These are phyloP conservation scores for Seiridium unicorne DNA, from an alignment of 2,329 filamentous ascomycete species.

Conservation along the genomic window DNA sequence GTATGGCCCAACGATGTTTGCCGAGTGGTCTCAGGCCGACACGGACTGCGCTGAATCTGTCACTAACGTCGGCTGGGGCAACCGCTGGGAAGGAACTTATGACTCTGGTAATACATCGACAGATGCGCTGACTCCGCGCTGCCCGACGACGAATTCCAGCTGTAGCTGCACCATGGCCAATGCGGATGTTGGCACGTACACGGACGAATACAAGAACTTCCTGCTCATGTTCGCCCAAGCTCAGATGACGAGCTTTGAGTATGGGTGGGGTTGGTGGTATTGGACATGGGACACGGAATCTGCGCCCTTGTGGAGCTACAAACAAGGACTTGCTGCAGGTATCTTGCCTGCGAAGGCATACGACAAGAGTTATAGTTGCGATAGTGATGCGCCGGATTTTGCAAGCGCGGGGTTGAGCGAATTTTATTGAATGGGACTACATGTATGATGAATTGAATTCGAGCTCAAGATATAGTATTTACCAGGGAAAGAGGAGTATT, in stretches of 20 bases:
- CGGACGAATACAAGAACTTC: slow-evolving; percentile 76
- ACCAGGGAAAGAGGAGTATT: too few relatives aligned
- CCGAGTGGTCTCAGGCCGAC: slow-evolving; percentile 97
- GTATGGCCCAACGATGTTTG: slow-evolving; percentile 91
- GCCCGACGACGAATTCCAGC: slow-evolving; percentile 61
- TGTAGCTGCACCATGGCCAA: slow-evolving; percentile 80
- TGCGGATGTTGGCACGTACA: slow-evolving; percentile 67
- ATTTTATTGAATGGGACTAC: slow-evolving; percentile 17
- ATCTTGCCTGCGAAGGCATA: slow-evolving; percentile 78
- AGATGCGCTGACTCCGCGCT: slow-evolving; percentile 68
- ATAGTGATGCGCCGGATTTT: slow-evolving; percentile 54
- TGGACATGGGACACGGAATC: slow-evolving; percentile 97
- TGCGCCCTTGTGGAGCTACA: slow-evolving; percentile 89
- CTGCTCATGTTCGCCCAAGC: slow-evolving; percentile 88
- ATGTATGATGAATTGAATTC: background rate
- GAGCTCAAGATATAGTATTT: too few relatives aligned
- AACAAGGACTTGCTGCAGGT: slow-evolving; percentile 72
- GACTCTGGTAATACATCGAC: slow-evolving; percentile 62
- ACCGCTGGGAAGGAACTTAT: slow-evolving; percentile 88
- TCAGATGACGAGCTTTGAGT: slow-evolving; percentile 93
- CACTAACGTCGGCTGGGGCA: slow-evolving; percentile 86
- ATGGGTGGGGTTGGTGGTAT: slow-evolving; percentile 97
- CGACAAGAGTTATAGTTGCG: slow-evolving; percentile 68
- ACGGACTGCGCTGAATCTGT: slow-evolving; percentile 87
- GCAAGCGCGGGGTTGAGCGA: slow-evolving; percentile 43